phyloP scores from a whole-genome alignment of 192 early-diverging fungal genomes.

The Rhizoclosmatium globosum region DNA sequence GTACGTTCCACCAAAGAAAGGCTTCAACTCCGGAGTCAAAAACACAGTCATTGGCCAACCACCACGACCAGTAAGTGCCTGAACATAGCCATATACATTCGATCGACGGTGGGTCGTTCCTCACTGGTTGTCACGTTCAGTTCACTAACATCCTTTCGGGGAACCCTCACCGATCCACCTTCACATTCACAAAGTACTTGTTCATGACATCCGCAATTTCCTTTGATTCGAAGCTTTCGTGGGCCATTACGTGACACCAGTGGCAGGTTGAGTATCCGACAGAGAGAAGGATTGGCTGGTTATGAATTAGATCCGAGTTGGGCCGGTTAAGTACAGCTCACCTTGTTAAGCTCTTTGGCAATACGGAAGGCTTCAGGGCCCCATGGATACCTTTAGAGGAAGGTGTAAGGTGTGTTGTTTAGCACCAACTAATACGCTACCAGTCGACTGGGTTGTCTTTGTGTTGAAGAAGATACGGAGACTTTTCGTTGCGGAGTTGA shows the following conservation, averaged over 20 bases:
- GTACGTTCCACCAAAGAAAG: conserved; percentile 51
- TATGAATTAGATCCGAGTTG: conserved; percentile 31
- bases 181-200: conserved; percentile 67
- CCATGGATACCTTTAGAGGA: conserved; percentile 60
- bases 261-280: conserved; percentile 76
- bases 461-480: conserved; percentile 67
- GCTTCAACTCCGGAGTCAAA: conserved; percentile 60
- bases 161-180: conserved; percentile 49
- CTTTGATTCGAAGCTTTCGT: conserved; percentile 69
- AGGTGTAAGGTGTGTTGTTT: background rate
- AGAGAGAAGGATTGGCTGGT: conserved; percentile 71
- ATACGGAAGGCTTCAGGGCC: conserved; percentile 67
- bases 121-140: conserved; percentile 48
- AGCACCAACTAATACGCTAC: conserved; percentile 15
- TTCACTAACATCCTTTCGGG: background rate
- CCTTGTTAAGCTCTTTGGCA: conserved; percentile 39
- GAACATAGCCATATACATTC: conserved; percentile 73
- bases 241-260: conserved; percentile 71
- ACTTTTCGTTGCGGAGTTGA: conserved; percentile 40
- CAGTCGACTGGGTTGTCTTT: conserved; percentile 69
- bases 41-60: conserved; percentile 77
- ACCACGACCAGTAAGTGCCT: conserved; percentile 65
- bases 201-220: conserved; percentile 67
- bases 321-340: background rate
- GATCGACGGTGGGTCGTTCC: conserved; percentile 69